Evolutionary conservation across 2,329 filamentous ascomycete species (phyloP).

Genomic region (Aspergillus spinulosporus): DNA sequence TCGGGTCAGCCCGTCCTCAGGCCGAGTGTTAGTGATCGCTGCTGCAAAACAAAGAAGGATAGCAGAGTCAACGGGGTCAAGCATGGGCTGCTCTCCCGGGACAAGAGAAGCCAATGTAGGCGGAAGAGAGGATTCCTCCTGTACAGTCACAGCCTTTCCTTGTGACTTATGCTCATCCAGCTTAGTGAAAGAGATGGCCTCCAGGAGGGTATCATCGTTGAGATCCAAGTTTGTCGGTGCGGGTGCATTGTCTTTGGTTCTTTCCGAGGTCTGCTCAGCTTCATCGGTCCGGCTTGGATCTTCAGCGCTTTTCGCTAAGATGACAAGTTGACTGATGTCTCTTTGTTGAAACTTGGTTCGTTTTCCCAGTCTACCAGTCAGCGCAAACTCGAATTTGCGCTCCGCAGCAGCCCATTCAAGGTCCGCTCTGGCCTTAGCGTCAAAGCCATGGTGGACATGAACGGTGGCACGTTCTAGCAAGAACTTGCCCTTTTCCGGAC

Average conservation of each 20-base stretch:
- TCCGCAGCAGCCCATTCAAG: constrained; percentile 66
- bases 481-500: constrained; percentile 65
- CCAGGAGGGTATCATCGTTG: constrained; percentile 90
- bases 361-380: constrained; percentile 84
- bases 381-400: constrained; percentile 72
- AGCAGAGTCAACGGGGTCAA: constrained; percentile 82
- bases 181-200: constrained; percentile 77
- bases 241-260: constrained; percentile 33
- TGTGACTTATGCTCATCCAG: constrained; percentile 46
- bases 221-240: constrained; percentile 71
- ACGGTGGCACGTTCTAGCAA: constrained; percentile 80
- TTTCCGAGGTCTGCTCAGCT: constrained; percentile 20
- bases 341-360: constrained; percentile 47
- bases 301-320: constrained; percentile 74
- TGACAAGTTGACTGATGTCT: constrained; percentile 77
- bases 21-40: constrained; percentile 85
- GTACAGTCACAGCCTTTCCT: constrained; percentile 38
- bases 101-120: constrained; percentile 63
- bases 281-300: constrained; percentile 23
- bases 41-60: constrained; percentile 78
- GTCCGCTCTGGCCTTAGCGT: constrained; percentile 70
- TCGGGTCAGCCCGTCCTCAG: constrained; percentile 79
- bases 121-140: constrained; percentile 57
- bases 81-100: constrained; percentile 76
- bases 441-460: constrained; percentile 79